Percentiles rank a stretch among this genome's conserved stretches.
Evolutionary conservation across 805 yeast species (phyloP).

Genomic region (Scheffersomyces coipomensis): DNA sequence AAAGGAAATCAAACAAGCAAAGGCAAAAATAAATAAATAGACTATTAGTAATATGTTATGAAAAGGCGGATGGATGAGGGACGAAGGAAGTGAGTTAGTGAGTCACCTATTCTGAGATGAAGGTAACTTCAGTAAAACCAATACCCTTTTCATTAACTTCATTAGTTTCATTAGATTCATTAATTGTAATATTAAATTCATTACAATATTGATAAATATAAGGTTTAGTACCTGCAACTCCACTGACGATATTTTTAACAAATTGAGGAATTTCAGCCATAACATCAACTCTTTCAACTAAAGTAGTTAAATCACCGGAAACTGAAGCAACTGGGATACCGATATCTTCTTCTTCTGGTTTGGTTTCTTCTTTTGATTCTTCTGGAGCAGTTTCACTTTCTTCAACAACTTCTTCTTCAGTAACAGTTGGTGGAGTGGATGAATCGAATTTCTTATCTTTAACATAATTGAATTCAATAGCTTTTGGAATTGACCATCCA

Average conservation of each 20-base stretch:
- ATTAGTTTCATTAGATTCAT: conserved; percentile 24
- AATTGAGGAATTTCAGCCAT: conserved; percentile 96
- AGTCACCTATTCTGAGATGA: conserved; percentile 55
- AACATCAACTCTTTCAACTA: conserved; percentile 92
- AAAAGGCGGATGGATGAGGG: too few species aligned
- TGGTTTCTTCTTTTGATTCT: conserved; percentile 22
- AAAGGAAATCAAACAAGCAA: too few species aligned
- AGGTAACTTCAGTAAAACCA: conserved; percentile 79
- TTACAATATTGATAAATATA: conserved; percentile 90
- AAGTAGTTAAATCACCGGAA: conserved; percentile 55
- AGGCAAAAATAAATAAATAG: too few species aligned
- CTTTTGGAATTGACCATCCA: conserved; percentile 88
- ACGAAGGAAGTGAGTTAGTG: too few species aligned
- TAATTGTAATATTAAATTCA: conserved; percentile 48
- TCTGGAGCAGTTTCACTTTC: too few species aligned
- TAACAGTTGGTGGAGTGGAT: conserved; percentile 29
- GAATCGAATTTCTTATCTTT: conserved; percentile 30
- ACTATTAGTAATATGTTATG: too few species aligned
- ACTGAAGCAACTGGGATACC: conserved; percentile 53
- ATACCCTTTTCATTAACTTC: conserved; percentile 52
- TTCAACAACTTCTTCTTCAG: conserved; percentile 40
- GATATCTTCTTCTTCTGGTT: conserved; percentile 40
- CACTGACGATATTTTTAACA: conserved; percentile 89
- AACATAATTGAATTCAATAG: conserved; percentile 55
- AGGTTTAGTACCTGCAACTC: conserved; percentile 96